These are phyloP conservation scores for Theileria equi DNA, from an alignment of 169 alveolate species.

Conservation along the genomic window DNA sequence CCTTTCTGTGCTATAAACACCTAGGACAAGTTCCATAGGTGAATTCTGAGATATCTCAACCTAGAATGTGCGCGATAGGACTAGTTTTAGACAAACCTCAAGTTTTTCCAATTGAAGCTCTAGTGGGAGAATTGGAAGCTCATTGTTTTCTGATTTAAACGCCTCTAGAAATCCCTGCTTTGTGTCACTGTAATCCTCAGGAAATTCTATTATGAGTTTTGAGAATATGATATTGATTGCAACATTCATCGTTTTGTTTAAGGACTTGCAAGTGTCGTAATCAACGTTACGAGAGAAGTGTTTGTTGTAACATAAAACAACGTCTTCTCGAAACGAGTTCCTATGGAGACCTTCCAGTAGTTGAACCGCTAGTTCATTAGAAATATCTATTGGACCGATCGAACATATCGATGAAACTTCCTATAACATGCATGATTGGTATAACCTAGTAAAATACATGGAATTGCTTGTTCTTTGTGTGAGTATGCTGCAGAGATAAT, in stretches of 20 bases:
- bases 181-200: background rate
- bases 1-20: slow-evolving; percentile 25
- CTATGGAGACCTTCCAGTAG: slow-evolving; percentile 23
- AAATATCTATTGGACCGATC: slow-evolving; percentile 42
- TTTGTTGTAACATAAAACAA: slow-evolving; percentile 10
- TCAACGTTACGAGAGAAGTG: slow-evolving; percentile 9
- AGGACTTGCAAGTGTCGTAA: background rate
- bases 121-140: background rate
- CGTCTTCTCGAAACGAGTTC: slow-evolving; percentile 1
- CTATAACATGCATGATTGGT: background rate
- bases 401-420: slow-evolving; percentile 36
- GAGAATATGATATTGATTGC: background rate
- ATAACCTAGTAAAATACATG: slow-evolving; percentile 1
- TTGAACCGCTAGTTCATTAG: slow-evolving; percentile 39
- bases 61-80: slow-evolving; percentile 1
- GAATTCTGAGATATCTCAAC: slow-evolving; percentile 31
- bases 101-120: slow-evolving; percentile 20
- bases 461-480: slow-evolving; percentile 19
- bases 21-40: slow-evolving; percentile 2
- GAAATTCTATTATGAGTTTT: background rate
- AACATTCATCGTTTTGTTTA: slow-evolving; percentile 1
- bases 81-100: slow-evolving; percentile 17
- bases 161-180: background rate
- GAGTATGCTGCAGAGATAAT: slow-evolving; percentile 21
- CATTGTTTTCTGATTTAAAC: background rate